Conservation (phyloP, 2,329 filamentous ascomycete genomes). For the Aspergillus uvarum region DNA sequence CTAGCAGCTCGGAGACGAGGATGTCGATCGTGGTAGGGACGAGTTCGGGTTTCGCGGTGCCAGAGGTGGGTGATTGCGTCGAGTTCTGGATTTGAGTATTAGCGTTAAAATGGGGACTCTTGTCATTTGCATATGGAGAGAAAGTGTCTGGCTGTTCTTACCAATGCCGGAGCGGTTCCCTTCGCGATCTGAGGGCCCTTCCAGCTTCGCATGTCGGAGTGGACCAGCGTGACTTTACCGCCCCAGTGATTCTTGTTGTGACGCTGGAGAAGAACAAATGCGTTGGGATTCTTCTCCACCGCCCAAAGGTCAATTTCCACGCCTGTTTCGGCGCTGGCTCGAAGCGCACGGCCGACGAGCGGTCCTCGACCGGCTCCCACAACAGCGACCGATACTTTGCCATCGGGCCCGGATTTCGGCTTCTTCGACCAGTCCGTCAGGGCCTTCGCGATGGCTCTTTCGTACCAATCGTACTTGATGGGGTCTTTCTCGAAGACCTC, state of each 20-base stretch:
- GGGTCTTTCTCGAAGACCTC: conserved; percentile 98
- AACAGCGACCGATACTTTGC: conserved; percentile 80
- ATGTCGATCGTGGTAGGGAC: conserved; percentile 67
- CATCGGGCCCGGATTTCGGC: conserved; percentile 69
- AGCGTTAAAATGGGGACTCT: too few relatives aligned
- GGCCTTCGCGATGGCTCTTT: conserved; percentile 77
- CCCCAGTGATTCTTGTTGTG: conserved; percentile 84
- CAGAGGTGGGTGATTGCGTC: conserved; percentile 22
- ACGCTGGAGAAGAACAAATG: conserved; percentile 85
- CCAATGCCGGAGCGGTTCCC: conserved; percentile 15
- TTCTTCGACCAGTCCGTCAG: conserved; percentile 77
- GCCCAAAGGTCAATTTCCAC: conserved; percentile 85
- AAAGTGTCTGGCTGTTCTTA: conserved; percentile 25
- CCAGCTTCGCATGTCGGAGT: conserved; percentile 97
- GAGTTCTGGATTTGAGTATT: conserved; percentile 37
- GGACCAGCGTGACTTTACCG: conserved; percentile 78
- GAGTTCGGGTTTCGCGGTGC: conserved; percentile 27
- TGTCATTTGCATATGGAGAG: conserved; percentile 23
- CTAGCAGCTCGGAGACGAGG: conserved; percentile 87
- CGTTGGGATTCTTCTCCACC: conserved; percentile 97
- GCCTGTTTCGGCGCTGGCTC: conserved; percentile 72
- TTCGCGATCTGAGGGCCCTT: conserved; percentile 63
- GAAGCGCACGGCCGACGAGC: conserved; percentile 80
- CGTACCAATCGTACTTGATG: conserved; percentile 96
- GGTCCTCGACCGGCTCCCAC: conserved; percentile 92